Percentiles rank a stretch among this genome's conserved stretches.
Evolutionary conservation across 768 basidiomycete genomes (phyloP).

Genomic region (Termitomyces eurrhizus): DNA sequence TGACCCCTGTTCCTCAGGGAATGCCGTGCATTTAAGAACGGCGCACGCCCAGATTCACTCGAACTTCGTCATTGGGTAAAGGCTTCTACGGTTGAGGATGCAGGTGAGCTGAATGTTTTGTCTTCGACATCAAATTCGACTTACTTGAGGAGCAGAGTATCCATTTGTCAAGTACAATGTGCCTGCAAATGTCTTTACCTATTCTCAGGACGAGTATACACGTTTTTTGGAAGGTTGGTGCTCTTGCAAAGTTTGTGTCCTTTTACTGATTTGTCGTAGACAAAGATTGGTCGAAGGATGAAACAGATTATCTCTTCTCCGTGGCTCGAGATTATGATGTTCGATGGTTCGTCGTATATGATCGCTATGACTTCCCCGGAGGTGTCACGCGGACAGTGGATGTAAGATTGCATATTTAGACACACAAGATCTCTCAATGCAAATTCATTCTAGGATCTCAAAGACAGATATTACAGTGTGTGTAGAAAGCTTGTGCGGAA

Average conservation of each 20-base stretch:
- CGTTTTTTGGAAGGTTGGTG: constrained; percentile 69
- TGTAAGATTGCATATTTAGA: constrained; percentile 34
- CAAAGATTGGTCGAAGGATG: constrained; percentile 84
- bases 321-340: constrained; percentile 79
- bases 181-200: constrained; percentile 58
- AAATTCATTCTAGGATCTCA: constrained; percentile 65
- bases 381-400: constrained; percentile 61
- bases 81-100: constrained; percentile 45
- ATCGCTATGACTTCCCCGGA: constrained; percentile 79
- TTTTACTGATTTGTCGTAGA: constrained; percentile 38
- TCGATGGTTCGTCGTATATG: constrained; percentile 86
- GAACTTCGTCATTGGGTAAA: constrained; percentile 84
- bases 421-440: constrained; percentile 2
- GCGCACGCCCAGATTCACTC: constrained; percentile 63
- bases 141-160: constrained; percentile 51
- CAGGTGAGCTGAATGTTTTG: constrained; percentile 38
- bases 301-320: constrained; percentile 89
- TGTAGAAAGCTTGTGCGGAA: constrained; percentile 85
- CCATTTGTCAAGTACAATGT: constrained; percentile 82
- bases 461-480: constrained; percentile 90
- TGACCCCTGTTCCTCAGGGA: constrained; percentile 48
- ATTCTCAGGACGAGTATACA: constrained; percentile 86
- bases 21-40: constrained; percentile 68
- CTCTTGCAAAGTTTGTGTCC: not conserved
- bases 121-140: not conserved